phyloP scores from a whole-genome alignment of 169 alveolate species.

The Nephromyces sp. region DNA sequence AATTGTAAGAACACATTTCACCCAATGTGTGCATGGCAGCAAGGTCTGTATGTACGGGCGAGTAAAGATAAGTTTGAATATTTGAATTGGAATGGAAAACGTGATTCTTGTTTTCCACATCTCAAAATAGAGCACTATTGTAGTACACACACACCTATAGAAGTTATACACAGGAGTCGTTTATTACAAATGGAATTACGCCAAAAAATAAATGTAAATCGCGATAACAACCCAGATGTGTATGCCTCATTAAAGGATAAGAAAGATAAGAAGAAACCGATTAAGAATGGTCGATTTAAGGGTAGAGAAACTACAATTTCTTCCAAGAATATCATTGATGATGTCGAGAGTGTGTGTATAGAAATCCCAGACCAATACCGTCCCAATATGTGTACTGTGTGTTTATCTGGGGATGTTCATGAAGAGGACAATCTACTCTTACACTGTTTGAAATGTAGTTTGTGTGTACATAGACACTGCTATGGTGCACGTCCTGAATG shows the following conservation, averaged over 20 bases:
- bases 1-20: constrained; percentile 43
- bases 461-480: constrained; percentile 50
- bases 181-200: background rate
- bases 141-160: constrained; percentile 24
- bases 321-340: background rate
- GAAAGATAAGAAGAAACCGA: background rate
- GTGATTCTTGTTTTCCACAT: constrained; percentile 32
- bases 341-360: background rate
- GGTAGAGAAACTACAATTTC: background rate
- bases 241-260: background rate
- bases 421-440: constrained; percentile 38
- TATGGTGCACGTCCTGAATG: constrained; percentile 33
- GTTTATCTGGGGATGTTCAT: background rate
- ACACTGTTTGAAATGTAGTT: constrained; percentile 46
- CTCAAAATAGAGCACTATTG: constrained; percentile 9
- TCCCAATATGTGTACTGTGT: background rate
- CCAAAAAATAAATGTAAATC: background rate
- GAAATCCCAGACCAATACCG: background rate
- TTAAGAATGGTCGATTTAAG: background rate
- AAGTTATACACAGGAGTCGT: background rate
- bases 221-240: background rate
- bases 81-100: background rate
- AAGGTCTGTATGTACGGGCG: constrained; percentile 37
- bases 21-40: constrained; percentile 59
- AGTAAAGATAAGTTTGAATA: background rate